phyloP scores from a whole-genome alignment of 2,329 filamentous ascomycete species.

The Colletotrichum plurivorum region DNA sequence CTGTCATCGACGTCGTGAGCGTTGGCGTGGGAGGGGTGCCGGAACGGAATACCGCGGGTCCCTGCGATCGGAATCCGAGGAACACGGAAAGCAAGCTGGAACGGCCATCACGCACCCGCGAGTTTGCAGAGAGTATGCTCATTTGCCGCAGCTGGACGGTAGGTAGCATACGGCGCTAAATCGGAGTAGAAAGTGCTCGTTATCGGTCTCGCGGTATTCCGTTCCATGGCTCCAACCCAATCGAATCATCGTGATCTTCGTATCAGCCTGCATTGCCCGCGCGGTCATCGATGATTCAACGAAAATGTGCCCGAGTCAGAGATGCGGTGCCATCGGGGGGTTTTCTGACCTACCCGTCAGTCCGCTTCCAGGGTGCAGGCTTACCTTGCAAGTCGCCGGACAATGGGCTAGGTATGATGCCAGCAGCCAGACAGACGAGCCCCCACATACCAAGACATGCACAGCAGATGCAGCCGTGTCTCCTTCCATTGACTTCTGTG shows the following conservation, averaged over 20 bases:
- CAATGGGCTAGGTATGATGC: too few relatives aligned
- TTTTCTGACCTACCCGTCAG: neutral
- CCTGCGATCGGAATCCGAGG: constrained; percentile 30
- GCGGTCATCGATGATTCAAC: constrained; percentile 21
- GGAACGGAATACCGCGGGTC: constrained; percentile 13
- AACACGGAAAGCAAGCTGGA: constrained; percentile 8
- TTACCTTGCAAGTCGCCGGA: too few relatives aligned
- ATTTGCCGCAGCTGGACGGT: neutral
- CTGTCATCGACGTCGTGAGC: constrained; percentile 28
- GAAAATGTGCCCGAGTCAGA: constrained; percentile 16
- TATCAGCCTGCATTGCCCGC: constrained; percentile 8
- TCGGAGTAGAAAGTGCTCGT: constrained; percentile 16
- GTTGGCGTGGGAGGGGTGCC: constrained; percentile 1
- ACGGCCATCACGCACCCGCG: neutral
- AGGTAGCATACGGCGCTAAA: neutral
- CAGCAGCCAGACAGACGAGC: too few relatives aligned
- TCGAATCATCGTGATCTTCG: constrained; percentile 16
- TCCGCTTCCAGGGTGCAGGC: neutral
- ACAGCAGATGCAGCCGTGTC: neutral
- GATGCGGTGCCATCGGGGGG: neutral
- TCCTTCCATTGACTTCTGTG: constrained; percentile 4
- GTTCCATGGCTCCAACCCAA: constrained; percentile 11
- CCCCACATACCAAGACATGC: neutral
- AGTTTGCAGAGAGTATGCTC: neutral
- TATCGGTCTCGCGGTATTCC: constrained; percentile 32